Conservation (phyloP, 2,329 filamentous ascomycete genomes). For the Hypoxylon sp. region DNA sequence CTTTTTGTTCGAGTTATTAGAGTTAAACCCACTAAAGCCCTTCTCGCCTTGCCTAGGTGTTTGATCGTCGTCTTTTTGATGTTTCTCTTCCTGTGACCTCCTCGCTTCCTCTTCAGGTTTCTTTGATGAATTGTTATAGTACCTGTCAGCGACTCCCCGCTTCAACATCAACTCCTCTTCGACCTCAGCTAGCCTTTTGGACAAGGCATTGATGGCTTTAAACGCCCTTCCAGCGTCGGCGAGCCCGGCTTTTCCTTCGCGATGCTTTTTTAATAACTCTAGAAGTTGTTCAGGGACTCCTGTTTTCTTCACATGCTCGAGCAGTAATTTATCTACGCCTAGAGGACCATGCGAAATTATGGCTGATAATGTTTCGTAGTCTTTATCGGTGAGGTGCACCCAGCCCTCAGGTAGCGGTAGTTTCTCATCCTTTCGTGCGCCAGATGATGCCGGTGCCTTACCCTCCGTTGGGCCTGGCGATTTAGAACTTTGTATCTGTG, state of each 20-base stretch:
- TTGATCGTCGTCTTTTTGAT: constrained; percentile 51
- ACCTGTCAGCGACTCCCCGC: constrained; percentile 25
- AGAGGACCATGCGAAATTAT: constrained; percentile 1
- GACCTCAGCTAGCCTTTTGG: constrained; percentile 34
- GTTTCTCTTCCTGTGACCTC: constrained; percentile 40
- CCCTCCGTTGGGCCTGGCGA: constrained; percentile 52
- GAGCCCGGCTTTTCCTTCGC: constrained; percentile 17
- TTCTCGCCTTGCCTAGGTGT: constrained; percentile 33
- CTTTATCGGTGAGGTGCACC: constrained; percentile 49
- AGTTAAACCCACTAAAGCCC: constrained; percentile 53
- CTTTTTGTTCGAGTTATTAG: constrained; percentile 44
- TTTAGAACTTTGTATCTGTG: constrained; percentile 49
- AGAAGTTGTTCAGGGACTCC: constrained; percentile 44
- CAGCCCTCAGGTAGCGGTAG: constrained; percentile 51
- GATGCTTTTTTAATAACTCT: constrained; percentile 37
- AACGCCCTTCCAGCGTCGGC: constrained; percentile 40
- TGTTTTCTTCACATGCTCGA: constrained; percentile 35
- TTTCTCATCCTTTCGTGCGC: constrained; percentile 35
- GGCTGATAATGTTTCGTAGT: constrained; percentile 30
- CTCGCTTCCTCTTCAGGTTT: constrained; percentile 36
- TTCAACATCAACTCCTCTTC: constrained; percentile 10
- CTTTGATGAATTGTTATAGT: constrained; percentile 33
- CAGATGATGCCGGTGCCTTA: constrained; percentile 36
- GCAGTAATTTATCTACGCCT: background rate
- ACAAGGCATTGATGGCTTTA: constrained; percentile 40